A percentile compares a stretch with the other conserved stretches of the same genome.
Evolutionary conservation across 768 basidiomycete genomes (phyloP).

Genomic region (Panus rudis): DNA sequence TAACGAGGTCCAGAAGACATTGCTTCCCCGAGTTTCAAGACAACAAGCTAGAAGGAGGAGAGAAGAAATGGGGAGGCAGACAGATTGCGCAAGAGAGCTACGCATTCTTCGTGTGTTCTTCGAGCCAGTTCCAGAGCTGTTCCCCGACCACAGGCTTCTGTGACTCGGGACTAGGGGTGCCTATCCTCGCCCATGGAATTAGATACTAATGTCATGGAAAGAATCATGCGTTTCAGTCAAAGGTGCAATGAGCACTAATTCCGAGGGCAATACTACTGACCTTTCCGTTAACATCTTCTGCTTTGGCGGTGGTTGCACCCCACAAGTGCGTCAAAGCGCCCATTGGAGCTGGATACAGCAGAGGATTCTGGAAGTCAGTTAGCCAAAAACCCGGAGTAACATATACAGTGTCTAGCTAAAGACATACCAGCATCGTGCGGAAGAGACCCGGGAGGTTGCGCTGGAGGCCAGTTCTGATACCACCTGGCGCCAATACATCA

Average conservation of each 20-base stretch:
- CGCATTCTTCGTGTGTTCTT: slow-evolving; percentile 14
- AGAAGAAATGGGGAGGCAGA: too few species aligned
- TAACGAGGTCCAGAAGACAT: too few species aligned
- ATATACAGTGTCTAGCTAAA: neutral
- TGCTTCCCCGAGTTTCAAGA: too few species aligned
- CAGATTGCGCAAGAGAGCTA: too few species aligned
- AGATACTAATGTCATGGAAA: slow-evolving; percentile 10
- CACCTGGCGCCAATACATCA: slow-evolving; percentile 8
- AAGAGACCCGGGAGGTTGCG: slow-evolving; percentile 2
- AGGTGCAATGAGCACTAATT: neutral
- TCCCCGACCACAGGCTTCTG: slow-evolving; percentile 15
- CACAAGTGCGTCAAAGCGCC: slow-evolving; percentile 24
- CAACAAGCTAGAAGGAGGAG: too few species aligned
- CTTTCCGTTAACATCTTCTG: slow-evolving; percentile 32
- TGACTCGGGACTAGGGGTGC: slow-evolving; percentile 13
- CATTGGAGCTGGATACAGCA: slow-evolving; percentile 23
- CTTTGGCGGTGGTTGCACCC: slow-evolving; percentile 31
- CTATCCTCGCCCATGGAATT: slow-evolving; percentile 19
- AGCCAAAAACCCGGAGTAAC: too few species aligned
- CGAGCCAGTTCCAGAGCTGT: slow-evolving; percentile 19
- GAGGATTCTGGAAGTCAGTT: slow-evolving; percentile 11
- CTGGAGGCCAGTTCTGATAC: slow-evolving; percentile 13
- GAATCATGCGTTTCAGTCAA: neutral
- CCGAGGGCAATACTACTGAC: slow-evolving; percentile 9
- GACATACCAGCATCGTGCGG: neutral